These are phyloP conservation scores for Phylloporus sp. DNA, from an alignment of 768 basidiomycete genomes.

Conservation along the genomic window DNA sequence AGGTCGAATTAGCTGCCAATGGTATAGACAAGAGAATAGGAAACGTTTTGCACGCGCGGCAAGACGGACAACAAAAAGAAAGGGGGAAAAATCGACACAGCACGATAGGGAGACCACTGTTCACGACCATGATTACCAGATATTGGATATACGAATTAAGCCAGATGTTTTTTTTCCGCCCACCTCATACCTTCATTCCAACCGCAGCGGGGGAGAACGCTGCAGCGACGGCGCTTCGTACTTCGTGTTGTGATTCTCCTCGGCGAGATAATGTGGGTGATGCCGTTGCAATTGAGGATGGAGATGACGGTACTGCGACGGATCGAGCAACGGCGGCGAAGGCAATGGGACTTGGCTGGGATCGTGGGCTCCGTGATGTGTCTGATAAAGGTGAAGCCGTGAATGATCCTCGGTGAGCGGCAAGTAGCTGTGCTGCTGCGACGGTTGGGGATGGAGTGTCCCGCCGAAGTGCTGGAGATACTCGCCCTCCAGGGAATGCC, in stretches of 20 bases:
- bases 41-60: conserved; percentile 10
- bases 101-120: conserved; percentile 20
- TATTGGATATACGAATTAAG: conserved; percentile 23
- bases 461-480: conserved; percentile 36
- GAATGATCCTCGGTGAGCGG: conserved; percentile 26
- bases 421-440: conserved; percentile 26
- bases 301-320: conserved; percentile 29
- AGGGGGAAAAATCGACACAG: background rate
- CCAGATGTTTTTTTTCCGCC: conserved; percentile 6
- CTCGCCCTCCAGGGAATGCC: conserved; percentile 32
- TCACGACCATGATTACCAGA: conserved; percentile 22
- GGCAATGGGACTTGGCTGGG: conserved; percentile 22
- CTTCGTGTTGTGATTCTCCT: conserved; percentile 36
- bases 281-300: conserved; percentile 32
- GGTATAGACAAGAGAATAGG: conserved; percentile 22
- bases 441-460: conserved; percentile 29
- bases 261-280: conserved; percentile 34
- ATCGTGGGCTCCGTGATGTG: conserved; percentile 33
- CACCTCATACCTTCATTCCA: conserved; percentile 46
- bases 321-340: conserved; percentile 33
- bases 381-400: conserved; percentile 33
- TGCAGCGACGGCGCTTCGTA: conserved; percentile 41
- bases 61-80: background rate
- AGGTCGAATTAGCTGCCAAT: conserved; percentile 18
- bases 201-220: conserved; percentile 42